Conservation (phyloP, 768 basidiomycete genomes). For the Mycena capillaripes region DNA sequence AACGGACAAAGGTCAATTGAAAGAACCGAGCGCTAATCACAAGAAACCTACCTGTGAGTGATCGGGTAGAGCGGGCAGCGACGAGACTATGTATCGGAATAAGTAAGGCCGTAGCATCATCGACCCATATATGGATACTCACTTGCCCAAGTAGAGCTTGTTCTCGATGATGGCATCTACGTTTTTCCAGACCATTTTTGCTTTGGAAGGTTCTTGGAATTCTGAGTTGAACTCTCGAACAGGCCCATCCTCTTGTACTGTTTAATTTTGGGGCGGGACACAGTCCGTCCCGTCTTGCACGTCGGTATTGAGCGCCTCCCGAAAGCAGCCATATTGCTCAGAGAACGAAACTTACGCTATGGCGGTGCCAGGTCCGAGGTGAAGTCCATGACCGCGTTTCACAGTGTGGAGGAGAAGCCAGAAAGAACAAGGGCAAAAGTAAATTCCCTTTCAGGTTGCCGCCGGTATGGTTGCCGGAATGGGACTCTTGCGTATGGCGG, state of each 20-base stretch:
- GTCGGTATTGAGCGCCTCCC: slow-evolving; percentile 32
- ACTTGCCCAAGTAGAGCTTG: slow-evolving; percentile 83
- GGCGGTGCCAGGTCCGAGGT: slow-evolving; percentile 30
- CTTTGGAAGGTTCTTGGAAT: slow-evolving; percentile 36
- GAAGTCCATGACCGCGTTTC: slow-evolving; percentile 7
- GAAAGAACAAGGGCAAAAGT: slow-evolving; percentile 26
- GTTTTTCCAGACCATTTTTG: slow-evolving; percentile 73
- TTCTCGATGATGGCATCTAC: slow-evolving; percentile 75
- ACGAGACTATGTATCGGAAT: slow-evolving; percentile 62
- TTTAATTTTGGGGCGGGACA: slow-evolving; percentile 29
- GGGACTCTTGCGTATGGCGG: slow-evolving; percentile 18
- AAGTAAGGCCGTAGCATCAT: slow-evolving; percentile 38
- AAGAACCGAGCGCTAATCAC: not conserved
- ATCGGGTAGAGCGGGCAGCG: slow-evolving; percentile 79
- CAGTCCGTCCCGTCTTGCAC: slow-evolving; percentile 18
- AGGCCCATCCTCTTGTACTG: slow-evolving; percentile 41
- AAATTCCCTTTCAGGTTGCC: slow-evolving; percentile 13
- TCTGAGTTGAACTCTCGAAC: slow-evolving; percentile 23
- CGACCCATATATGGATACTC: slow-evolving; percentile 50
- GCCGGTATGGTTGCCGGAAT: slow-evolving; percentile 19
- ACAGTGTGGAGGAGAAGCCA: slow-evolving; percentile 6
- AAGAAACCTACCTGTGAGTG: slow-evolving; percentile 57
- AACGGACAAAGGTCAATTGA: not conserved
- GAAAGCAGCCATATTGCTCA: slow-evolving; percentile 25
- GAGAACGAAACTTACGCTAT: slow-evolving; percentile 33